Percentiles rank a stretch among this genome's conserved stretches.
Evolutionary conservation across 768 basidiomycete species (phyloP).

Genomic region (Hericium erinaceus): DNA sequence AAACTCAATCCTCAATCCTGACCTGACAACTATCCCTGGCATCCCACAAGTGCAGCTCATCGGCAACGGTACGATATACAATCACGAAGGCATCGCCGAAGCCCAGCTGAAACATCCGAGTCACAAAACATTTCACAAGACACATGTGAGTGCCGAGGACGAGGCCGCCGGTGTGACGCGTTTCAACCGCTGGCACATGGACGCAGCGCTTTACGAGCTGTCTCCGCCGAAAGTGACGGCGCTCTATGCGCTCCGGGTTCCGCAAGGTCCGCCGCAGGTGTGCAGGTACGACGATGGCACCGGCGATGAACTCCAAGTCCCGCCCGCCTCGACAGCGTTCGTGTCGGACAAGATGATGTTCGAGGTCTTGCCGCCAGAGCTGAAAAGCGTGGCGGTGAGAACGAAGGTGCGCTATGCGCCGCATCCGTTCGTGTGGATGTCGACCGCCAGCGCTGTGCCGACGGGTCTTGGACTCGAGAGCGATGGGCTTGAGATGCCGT

Average conservation of each 20-base stretch:
- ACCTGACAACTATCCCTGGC: conserved; percentile 80
- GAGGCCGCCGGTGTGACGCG: conserved; percentile 63
- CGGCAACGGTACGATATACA: conserved; percentile 69
- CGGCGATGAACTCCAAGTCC: conserved; percentile 68
- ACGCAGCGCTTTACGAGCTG: conserved; percentile 69
- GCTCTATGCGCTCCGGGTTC: conserved; percentile 66
- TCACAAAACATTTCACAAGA: conserved; percentile 80
- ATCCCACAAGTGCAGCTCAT: conserved; percentile 86
- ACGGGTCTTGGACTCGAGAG: conserved; percentile 75
- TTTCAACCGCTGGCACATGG: conserved; percentile 88
- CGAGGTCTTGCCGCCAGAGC: conserved; percentile 51
- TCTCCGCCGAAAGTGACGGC: conserved; percentile 77
- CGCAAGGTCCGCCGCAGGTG: conserved; percentile 52
- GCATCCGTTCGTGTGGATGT: conserved; percentile 87
- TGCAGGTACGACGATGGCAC: conserved; percentile 79
- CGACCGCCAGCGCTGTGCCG: conserved; percentile 53
- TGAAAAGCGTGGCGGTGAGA: conserved; percentile 77
- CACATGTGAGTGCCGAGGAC: conserved; percentile 56
- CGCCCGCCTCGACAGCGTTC: conserved; percentile 80
- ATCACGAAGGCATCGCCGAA: conserved; percentile 67
- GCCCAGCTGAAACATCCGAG: conserved; percentile 74
- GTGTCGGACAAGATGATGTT: conserved; percentile 76
- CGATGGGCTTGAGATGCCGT: conserved; percentile 59
- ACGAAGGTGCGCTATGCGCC: conserved; percentile 67
- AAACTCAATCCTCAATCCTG: conserved; percentile 78